These are phyloP conservation scores for Fusarium acutatum DNA, from an alignment of 2,329 filamentous ascomycete species.

Conservation along the genomic window DNA sequence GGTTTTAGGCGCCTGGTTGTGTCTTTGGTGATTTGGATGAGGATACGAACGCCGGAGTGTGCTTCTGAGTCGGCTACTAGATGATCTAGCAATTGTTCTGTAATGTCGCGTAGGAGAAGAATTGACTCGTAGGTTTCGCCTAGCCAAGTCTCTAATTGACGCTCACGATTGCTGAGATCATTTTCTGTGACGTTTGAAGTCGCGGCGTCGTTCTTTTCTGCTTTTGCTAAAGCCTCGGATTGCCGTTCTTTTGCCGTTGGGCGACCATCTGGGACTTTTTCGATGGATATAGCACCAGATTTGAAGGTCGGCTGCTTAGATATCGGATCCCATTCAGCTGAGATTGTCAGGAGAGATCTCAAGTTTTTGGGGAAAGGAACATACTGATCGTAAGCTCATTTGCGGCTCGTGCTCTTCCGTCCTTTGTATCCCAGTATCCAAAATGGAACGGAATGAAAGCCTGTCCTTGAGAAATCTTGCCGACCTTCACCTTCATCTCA, in stretches of 20 bases:
- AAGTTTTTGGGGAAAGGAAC: rapidly evolving
- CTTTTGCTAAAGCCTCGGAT: not conserved
- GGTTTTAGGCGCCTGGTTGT: rapidly evolving
- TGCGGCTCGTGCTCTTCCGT: not conserved
- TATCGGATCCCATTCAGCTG: not conserved
- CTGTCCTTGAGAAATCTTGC: not conserved
- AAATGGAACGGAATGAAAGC: not conserved
- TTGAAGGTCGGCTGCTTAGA: not conserved
- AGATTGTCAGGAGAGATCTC: not conserved
- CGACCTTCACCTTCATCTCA: not conserved
- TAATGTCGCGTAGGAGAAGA: not conserved
- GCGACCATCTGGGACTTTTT: not conserved
- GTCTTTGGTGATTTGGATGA: not conserved
- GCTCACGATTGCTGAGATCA: not conserved
- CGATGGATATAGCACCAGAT: not conserved
- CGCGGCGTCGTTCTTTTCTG: not conserved
- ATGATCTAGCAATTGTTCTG: not conserved
- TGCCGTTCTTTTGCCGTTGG: not conserved
- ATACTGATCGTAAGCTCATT: not conserved
- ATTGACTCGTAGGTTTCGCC: not conserved
- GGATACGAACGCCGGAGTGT: rapidly evolving
- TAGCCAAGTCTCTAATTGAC: not conserved
- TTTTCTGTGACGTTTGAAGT: rapidly evolving
- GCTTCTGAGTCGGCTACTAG: not conserved
- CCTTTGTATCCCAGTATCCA: not conserved